A percentile compares a stretch with the other conserved stretches of the same genome.
Evolutionary conservation across 306 rosid species (phyloP).

Genomic region (Cicer cuneatum): DNA sequence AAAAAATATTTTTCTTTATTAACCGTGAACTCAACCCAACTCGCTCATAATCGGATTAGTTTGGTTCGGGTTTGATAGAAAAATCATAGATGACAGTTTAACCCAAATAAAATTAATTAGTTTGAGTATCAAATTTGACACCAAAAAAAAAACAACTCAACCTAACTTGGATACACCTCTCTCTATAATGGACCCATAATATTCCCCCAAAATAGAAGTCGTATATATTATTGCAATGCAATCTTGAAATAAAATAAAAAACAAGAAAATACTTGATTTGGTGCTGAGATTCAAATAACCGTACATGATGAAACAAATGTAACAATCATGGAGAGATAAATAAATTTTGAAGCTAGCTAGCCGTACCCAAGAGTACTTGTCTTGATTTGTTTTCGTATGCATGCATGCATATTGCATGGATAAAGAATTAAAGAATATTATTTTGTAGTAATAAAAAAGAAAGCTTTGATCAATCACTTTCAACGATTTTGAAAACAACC

Average conservation of each 20-base stretch:
- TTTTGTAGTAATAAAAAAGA: slow-evolving; percentile 35
- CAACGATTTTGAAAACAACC: slow-evolving; percentile 48
- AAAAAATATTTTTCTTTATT: no score
- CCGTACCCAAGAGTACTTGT: slow-evolving; percentile 70
- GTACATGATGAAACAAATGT: slow-evolving; percentile 17
- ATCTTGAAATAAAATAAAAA: slow-evolving; percentile 36
- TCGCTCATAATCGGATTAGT: no score
- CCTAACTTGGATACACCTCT: no score
- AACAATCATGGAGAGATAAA: slow-evolving; percentile 23
- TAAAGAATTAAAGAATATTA: slow-evolving; percentile 50
- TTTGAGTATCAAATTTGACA: no score
- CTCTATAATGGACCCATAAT: neutral
- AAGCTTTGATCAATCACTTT: slow-evolving; percentile 51
- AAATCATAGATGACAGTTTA: no score
- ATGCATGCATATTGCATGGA: slow-evolving; percentile 55
- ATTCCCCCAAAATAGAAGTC: neutral
- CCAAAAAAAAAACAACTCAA: no score
- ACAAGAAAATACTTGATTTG: slow-evolving; percentile 35
- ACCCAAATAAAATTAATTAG: no score
- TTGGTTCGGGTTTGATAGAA: no score
- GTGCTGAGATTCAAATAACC: slow-evolving; percentile 26
- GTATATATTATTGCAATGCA: slow-evolving; percentile 16
- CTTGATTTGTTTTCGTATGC: slow-evolving; percentile 46
- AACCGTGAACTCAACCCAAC: no score
- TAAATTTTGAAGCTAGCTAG: slow-evolving; percentile 25